Evolutionary conservation across 371 early-diverging fungal genomes (phyloP).

Genomic region (Mucor racemosus): DNA sequence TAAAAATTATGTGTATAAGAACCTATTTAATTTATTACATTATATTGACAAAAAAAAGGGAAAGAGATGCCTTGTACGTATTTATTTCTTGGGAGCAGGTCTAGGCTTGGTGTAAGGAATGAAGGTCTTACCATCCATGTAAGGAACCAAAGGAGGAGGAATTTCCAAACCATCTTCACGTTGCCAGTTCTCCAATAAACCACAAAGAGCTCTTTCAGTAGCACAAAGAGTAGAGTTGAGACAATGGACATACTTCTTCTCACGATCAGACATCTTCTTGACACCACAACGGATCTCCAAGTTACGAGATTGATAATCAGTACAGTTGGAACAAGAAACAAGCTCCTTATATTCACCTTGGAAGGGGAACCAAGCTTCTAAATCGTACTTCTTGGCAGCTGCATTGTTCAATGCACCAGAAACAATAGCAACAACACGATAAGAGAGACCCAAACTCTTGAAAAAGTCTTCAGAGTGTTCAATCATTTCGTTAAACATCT

Average conservation of each 20-base stretch:
- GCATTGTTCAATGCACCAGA: slow-evolving; percentile 99
- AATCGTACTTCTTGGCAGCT: slow-evolving; percentile 99
- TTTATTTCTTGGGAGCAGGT: slow-evolving; percentile 39
- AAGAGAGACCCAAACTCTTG: slow-evolving; percentile 93
- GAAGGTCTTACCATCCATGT: slow-evolving; percentile 94
- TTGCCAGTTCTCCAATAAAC: slow-evolving; percentile 98
- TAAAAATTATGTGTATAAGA: background rate
- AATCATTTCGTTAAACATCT: slow-evolving; percentile 98
- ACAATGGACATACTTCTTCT: slow-evolving; percentile 98
- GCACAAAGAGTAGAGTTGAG: slow-evolving; percentile 99
- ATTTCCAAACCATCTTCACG: slow-evolving; percentile 89
- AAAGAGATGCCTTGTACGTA: background rate
- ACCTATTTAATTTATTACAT: slow-evolving; percentile 9
- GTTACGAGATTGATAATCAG: slow-evolving; percentile 96
- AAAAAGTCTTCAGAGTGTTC: slow-evolving; percentile 95
- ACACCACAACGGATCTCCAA: slow-evolving; percentile 98
- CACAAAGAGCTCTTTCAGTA: slow-evolving; percentile 98
- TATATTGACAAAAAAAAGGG: background rate
- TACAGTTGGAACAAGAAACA: slow-evolving; percentile 99
- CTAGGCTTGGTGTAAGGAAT: slow-evolving; percentile 78
- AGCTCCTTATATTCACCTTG: slow-evolving; percentile 99
- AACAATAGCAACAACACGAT: slow-evolving; percentile 94
- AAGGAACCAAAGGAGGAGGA: slow-evolving; percentile 87
- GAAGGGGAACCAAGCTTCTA: slow-evolving; percentile 99
- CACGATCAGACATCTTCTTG: slow-evolving; percentile 95